Evolutionary conservation across 2,329 filamentous ascomycete genomes (phyloP), one percentile per base, ranked within the genome.

Genomic region (Arthrinium phaeospermum): DNA sequence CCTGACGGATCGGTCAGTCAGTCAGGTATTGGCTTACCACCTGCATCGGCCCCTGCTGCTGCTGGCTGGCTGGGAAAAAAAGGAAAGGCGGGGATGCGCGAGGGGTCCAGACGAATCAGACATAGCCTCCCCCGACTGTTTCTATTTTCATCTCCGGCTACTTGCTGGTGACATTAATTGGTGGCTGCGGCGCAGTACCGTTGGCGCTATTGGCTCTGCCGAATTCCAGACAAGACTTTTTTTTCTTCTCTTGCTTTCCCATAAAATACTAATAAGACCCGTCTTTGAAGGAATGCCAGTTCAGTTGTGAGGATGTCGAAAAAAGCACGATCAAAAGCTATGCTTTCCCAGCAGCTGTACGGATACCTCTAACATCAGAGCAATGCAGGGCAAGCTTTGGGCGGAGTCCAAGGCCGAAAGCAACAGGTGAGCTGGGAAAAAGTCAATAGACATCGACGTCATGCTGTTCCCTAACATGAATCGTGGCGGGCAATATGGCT

Each of bases 141-240:
- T 64, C 57, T 64, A 64, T 64, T 64, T 64, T 64, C 57, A 64
- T 64, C 57, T 30, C 27, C 51, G 34, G 46, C 14, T 51, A 22
- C 46, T 30, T 27, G 27, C 14, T 37, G 30, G 30, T 57, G 27
- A 10, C 53, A 64, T n/a, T 41, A n/a, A 64, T 37, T 30, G 34
- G 57, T 41, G 57, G 12, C 57, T 41, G 57, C 34, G 57, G 57
- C 34, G 22, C 30, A n/a, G 10, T 22, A 5, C 57, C 34, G 30
- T 64, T 64, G 57, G 57, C 57, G 34, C 57, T 64, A 64, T 41
- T 41, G 57, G 34, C 57, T 64, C 19, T 64, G 34, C 34, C 34
- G 34, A 14, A 64, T 64, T 64, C 10, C 57, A 34, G 19, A 34
- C 57, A 41, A 14, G 57, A 64, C 57, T 12, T 30, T 37, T 64